Base-by-base conservation (phyloP, 2,329 filamentous ascomycete genomes). In the Penicillium sp. region DNA sequence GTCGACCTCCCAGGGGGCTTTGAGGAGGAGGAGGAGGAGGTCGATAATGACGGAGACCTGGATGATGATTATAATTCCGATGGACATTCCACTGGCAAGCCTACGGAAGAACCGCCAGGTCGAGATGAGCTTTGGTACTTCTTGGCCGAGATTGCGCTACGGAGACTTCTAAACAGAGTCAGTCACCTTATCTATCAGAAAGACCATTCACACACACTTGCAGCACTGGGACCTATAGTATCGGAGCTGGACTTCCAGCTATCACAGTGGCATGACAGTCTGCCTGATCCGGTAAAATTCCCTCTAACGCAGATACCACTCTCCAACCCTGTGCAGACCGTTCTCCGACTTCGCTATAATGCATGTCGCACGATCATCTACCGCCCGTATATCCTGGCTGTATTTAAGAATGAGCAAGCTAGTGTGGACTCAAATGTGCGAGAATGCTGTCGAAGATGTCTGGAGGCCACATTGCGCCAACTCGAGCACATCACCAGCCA, bases 361-460 rank as follows among this genome's bases (percentile, higher is more conserved):
- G 91, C 91, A 43, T 95, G 91, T 73, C 87, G 90, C 55, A 93
- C 90, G 26, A 93, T 93, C 67, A 93, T 95, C 63, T 93, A 92
- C 76, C 84, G 91, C 27, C 91, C 91, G 0, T 93, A 93, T 72
- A 90, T 93, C 60, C 79, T 92, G 57, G 89, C 89, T 11, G 90
- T 93, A 2, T 76, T 95, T 23, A 88, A 92, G 68, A 91, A 93
- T 59, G 89, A 92, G 67, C 86, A 86, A 63, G 83, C 88, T 23
- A 84, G 88, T 14, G 74, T 89, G 66, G 90, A 93, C 74, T 86
- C 85, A 11, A 82, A 85, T 11, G 90, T 93, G 50, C 84, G 88
- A 63, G 89, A 92, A 50, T 90, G 88, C 68, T 93, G 91, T 72
- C 86, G 89, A 67, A 91, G 91, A 72, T 93, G 90, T 70, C 79